These are phyloP conservation scores for Lactarius psammicola DNA, from an alignment of 768 basidiomycete genomes.

Conservation along the genomic window DNA sequence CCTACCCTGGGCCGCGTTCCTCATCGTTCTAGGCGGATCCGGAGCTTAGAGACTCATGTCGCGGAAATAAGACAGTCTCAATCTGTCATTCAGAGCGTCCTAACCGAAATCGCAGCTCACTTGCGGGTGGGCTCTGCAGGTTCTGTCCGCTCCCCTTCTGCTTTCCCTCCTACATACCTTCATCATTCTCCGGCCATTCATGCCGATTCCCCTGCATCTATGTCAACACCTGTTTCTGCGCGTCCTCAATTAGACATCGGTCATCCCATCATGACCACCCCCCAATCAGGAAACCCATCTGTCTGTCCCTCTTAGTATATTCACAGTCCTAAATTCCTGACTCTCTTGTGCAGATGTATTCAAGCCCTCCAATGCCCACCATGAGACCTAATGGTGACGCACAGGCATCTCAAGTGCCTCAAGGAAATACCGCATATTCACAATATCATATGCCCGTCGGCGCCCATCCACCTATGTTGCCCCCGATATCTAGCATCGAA, in stretches of 20 bases:
- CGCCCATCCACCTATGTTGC: slow-evolving; percentile 23
- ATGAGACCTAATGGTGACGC: slow-evolving; percentile 11
- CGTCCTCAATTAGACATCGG: slow-evolving; percentile 30
- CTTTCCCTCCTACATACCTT: slow-evolving; percentile 49
- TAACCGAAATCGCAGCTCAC: slow-evolving; percentile 77
- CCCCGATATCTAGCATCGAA: slow-evolving; percentile 28
- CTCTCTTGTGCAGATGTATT: slow-evolving; percentile 20
- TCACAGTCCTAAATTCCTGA: background rate
- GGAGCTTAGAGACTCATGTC: slow-evolving; percentile 84
- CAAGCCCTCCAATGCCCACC: slow-evolving; percentile 14
- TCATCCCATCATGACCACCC: slow-evolving; percentile 32
- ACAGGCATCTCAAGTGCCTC: slow-evolving; percentile 18
- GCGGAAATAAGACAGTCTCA: slow-evolving; percentile 76
- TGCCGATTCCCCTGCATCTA: slow-evolving; percentile 48
- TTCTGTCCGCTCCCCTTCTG: slow-evolving; percentile 61
- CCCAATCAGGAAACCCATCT: slow-evolving; percentile 31
- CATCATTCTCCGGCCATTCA: slow-evolving; percentile 67
- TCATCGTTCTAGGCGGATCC: slow-evolving; percentile 65
- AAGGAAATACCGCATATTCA: slow-evolving; percentile 17
- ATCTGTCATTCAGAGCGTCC: slow-evolving; percentile 69
- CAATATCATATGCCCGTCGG: slow-evolving; percentile 21
- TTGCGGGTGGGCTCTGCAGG: slow-evolving; percentile 56
- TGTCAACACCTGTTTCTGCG: slow-evolving; percentile 43
- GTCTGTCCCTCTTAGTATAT: slow-evolving; percentile 30
- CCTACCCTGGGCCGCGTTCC: background rate